A percentile compares a stretch with the other conserved stretches of the same genome.
Evolutionary conservation across 1,139 yeast genomes (phyloP).

Genomic region (Citeromyces hawaiiensis): DNA sequence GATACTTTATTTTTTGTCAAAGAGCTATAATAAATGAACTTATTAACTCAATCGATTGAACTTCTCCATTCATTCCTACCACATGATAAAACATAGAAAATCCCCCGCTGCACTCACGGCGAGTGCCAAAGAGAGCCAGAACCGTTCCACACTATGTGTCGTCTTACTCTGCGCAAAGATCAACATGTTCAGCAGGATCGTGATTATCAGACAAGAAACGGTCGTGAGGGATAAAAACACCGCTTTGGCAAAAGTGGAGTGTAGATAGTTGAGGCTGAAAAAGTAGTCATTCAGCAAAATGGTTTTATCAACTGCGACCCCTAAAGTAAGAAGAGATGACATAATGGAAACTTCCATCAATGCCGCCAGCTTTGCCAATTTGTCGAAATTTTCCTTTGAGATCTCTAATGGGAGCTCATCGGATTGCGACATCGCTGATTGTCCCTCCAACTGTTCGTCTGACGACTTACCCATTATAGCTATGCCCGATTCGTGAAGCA

Average conservation of each 20-base stretch:
- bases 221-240: neutral
- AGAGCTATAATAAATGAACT: too few species aligned
- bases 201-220: neutral
- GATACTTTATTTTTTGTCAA: slow-evolving; percentile 1
- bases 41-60: too few species aligned
- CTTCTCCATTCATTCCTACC: too few species aligned
- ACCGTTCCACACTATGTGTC: neutral
- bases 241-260: neutral
- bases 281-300: neutral
- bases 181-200: neutral
- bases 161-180: neutral
- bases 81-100: neutral
- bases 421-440: too few species aligned
- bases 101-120: neutral
- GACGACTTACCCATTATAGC: neutral
- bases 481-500: neutral
- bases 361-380: neutral
- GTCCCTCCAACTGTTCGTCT: neutral
- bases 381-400: neutral
- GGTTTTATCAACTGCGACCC: neutral
- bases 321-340: neutral
- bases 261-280: neutral
- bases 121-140: neutral
- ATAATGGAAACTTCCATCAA: neutral
- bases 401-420: neutral